Evolutionary conservation across 352 stramenopile species (phyloP), one percentile per base, ranked within the genome.

Genomic region (Pythium coloratum): DNA sequence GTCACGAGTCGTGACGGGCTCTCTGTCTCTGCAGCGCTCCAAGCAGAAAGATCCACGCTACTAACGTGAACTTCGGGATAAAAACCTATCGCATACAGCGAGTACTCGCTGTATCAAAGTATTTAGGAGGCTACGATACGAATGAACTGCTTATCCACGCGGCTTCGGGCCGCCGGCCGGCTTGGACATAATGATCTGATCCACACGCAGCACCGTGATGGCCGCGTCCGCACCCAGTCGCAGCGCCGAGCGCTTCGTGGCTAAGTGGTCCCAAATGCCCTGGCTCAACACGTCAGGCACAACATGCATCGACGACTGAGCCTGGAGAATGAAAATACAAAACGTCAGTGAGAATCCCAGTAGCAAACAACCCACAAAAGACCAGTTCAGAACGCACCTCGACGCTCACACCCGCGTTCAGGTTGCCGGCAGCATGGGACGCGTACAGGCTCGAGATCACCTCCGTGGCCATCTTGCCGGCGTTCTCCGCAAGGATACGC

Each of bases 171-270:
- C 96, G 34, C 96, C 96, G 40, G 96, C 96, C 49, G 93, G 78
- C 81, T 99, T 99, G 67, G 89, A 84, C 98, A 99, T 99, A 88
- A 99, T 99, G 81, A 99, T 99, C 84, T 99, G 97, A 89, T 99
- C 98, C 34, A 99, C 97, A 78, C 97, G 96, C 33, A 99, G 86
- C 63, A 99, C 96, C 50, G 97, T 99, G 66, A 99, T 95, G 32
- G 96, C 96, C 38, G 96, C 97, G 81, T 99, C 98, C 38, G 98
- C 92, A 55, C 97, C 97, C 26, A 99, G 88, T 67, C 96, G 92
- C 71, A 99, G 92, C 61, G 98, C 98, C 64, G 91, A 98, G 71
- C 91, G 81, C 88, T 99, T 99, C 26, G 97, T 98, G 62, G 86
- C 72, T 71, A 98, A 90, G 72, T 99, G 86, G 85, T 99, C 98